These are phyloP conservation scores for Pythium rhizo-oryzae DNA, from an alignment of 352 stramenopile species.

Conservation along the genomic window DNA sequence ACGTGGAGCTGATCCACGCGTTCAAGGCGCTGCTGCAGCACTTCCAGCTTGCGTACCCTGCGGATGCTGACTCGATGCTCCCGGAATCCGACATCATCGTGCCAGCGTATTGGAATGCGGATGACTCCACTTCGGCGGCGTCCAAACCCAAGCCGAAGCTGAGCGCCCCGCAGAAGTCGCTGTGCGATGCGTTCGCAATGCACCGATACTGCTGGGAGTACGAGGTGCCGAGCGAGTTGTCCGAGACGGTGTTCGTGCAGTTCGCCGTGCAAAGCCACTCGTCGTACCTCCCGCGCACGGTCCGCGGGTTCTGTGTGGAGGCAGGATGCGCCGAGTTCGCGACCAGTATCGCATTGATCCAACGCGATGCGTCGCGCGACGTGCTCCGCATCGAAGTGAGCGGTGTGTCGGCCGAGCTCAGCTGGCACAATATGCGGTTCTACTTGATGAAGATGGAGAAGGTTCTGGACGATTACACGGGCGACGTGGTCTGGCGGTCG, in stretches of 20 bases:
- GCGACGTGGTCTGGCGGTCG: slow-evolving; percentile 5
- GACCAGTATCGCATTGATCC: slow-evolving; percentile 7
- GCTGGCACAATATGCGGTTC: slow-evolving; percentile 19
- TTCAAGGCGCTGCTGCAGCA: slow-evolving; percentile 37
- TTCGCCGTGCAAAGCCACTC: slow-evolving; percentile 35
- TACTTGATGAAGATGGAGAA: slow-evolving; percentile 28
- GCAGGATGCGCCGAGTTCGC: slow-evolving; percentile 13
- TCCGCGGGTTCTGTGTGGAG: slow-evolving; percentile 19
- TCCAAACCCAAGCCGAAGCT: not conserved
- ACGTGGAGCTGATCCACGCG: slow-evolving; percentile 27
- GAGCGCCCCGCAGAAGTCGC: not conserved
- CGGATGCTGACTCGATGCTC: slow-evolving; percentile 18
- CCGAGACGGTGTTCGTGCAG: slow-evolving; percentile 35
- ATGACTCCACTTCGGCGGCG: not conserved
- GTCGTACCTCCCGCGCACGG: slow-evolving; percentile 11
- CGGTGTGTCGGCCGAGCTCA: not conserved
- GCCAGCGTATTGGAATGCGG: slow-evolving; percentile 16
- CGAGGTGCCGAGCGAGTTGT: slow-evolving; percentile 25
- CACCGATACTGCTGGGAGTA: slow-evolving; percentile 35
- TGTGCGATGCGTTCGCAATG: slow-evolving; percentile 1
- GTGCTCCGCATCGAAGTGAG: slow-evolving; percentile 23
- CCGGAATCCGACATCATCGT: slow-evolving; percentile 26
- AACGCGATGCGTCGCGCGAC: not conserved
- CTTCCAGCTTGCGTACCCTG: slow-evolving; percentile 31
- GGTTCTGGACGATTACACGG: slow-evolving; percentile 22